Conservation (phyloP, 352 stramenopile species). For the Pythium pectinolyticum region DNA sequence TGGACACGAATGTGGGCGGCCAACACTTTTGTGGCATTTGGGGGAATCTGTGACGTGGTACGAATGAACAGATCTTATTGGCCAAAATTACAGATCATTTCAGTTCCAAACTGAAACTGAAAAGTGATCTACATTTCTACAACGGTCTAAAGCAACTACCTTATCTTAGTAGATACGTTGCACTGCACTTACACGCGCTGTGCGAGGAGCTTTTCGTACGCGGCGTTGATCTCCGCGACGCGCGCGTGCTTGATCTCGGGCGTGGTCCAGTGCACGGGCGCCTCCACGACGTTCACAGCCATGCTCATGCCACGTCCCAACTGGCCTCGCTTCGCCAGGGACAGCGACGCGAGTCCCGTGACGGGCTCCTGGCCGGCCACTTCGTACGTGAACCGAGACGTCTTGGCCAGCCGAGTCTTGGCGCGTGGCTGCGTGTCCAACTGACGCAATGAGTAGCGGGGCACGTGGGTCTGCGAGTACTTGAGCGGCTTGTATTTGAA, state of each 20-base stretch:
- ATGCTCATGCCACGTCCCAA: slow-evolving; percentile 29
- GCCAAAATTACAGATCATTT: not conserved
- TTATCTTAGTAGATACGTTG: not conserved
- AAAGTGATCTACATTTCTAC: not conserved
- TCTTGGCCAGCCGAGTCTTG: slow-evolving; percentile 11
- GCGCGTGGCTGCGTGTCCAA: slow-evolving; percentile 13
- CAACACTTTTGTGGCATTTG: not conserved
- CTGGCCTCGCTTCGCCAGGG: slow-evolving; percentile 1
- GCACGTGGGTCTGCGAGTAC: slow-evolving; percentile 55
- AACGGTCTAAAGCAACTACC: not conserved
- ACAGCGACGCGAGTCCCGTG: not conserved
- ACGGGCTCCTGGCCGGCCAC: slow-evolving; percentile 1
- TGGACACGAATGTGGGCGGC: not conserved
- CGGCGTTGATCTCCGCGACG: slow-evolving; percentile 40
- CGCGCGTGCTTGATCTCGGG: slow-evolving; percentile 34
- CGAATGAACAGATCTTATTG: not conserved
- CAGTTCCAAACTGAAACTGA: not conserved
- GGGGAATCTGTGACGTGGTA: slow-evolving; percentile 4
- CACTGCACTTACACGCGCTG: slow-evolving; percentile 12
- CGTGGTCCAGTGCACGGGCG: slow-evolving; percentile 43
- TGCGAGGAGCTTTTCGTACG: slow-evolving; percentile 46
- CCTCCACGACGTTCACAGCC: slow-evolving; percentile 30
- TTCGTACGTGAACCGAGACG: slow-evolving; percentile 10
- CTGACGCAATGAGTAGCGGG: slow-evolving; percentile 47
- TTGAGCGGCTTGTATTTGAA: slow-evolving; percentile 80